Base-by-base conservation (phyloP, 305 asterid genomes). In the Fraxinus baroniana region DNA sequence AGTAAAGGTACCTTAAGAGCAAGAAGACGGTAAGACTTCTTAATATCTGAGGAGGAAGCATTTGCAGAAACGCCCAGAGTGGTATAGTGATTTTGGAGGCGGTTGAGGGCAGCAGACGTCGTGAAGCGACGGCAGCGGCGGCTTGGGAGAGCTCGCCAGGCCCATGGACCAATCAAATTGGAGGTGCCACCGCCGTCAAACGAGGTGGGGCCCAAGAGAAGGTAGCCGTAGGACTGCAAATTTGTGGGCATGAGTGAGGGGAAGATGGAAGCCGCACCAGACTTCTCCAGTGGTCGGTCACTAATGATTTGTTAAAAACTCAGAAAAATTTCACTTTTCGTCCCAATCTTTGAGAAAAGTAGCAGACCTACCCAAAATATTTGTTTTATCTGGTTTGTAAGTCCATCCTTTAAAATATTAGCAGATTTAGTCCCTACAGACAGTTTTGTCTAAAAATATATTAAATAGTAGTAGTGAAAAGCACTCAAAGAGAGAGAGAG, bases 21-120 rank as follows among this genome's bases (percentile, higher is more conserved):
- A 79, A 95, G 98, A 80, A 90, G 91, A 73, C 97, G 98, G 78
- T 90, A 93, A 49, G 97, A 98, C 79, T 64, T 91, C 86, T 92
- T 93, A 80, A 93, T 92, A 64, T 92, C 93, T 17, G 93, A 85
- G 68, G 83, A 32, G 52, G 98, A 90, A 79, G 98, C 96, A 84
- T 84, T 76, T 26, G 89, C 81, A 20, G 95, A 75, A 75, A 95
- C 89, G 52, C 98, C 98, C 39, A 95, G 89, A 7, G 92, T 89
- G 12, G 87, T 70, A 83, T 93, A 93, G 90, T 93, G 95, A 88
- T 89, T 92, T 79, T 84, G 88, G 74, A 85, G 84, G 82, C 85
- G 85, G 33, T 85, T 79, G 62, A 84, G 71, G 80, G 89, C 24
- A 80, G 93, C 89, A 8, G 88, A 88, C 20, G 90, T 82, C 15